A percentile compares a stretch with the other conserved stretches of the same genome.
Evolutionary conservation across 495 filamentous ascomycete genomes (phyloP).

Genomic region (Neurospora sp.): DNA sequence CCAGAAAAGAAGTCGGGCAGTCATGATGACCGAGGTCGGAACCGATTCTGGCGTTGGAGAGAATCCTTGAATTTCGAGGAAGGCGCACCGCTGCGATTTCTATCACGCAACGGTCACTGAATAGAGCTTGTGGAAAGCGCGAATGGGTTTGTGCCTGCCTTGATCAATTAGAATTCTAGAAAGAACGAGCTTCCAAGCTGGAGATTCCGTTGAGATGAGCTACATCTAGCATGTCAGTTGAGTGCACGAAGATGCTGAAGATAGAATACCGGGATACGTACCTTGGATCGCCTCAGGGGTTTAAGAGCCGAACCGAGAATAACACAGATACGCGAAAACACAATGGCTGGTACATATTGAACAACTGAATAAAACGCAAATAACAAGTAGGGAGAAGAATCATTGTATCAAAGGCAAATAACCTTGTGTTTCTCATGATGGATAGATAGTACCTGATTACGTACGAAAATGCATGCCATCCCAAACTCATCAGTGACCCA

Average conservation of each 20-base stretch:
- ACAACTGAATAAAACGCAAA: neutral
- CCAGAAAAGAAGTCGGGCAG: neutral
- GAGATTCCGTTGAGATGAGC: neutral
- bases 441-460: constrained; percentile 7
- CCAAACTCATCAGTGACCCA: constrained; percentile 10
- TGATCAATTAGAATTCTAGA: neutral
- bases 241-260: neutral
- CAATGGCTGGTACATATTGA: neutral
- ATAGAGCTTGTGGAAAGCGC: neutral
- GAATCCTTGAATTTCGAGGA: neutral
- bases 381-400: neutral
- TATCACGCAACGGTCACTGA: neutral
- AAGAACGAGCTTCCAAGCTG: neutral
- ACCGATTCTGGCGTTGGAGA: neutral
- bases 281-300: neutral
- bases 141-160: neutral
- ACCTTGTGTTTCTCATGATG: constrained; percentile 5
- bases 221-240: neutral
- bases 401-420: neutral
- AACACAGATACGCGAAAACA: neutral
- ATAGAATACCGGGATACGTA: neutral
- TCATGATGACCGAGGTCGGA: constrained; percentile 1
- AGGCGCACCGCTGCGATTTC: neutral
- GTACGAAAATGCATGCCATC: constrained; percentile 14
- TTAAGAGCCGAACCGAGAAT: neutral